phyloP scores from a whole-genome alignment of 352 stramenopile genomes.

The Elongisporangium undulatum region DNA sequence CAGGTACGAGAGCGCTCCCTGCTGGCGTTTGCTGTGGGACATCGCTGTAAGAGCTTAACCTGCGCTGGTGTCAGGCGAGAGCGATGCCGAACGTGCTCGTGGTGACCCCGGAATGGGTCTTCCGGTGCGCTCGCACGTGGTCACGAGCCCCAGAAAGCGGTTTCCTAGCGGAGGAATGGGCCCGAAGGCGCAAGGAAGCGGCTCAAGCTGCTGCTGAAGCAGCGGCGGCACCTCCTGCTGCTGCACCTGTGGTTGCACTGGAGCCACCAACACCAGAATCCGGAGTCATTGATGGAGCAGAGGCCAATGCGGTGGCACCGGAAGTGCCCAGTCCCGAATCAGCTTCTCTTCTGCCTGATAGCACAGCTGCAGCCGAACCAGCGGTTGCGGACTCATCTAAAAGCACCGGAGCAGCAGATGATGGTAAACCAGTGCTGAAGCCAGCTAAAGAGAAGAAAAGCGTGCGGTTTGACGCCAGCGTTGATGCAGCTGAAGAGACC shows the following conservation, averaged over 20 bases:
- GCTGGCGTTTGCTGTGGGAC: not conserved
- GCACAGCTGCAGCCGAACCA: constrained; percentile 13
- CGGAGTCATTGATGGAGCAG: not conserved
- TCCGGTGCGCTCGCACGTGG: constrained; percentile 77
- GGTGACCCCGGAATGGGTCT: constrained; percentile 76
- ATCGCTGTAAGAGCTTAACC: not conserved
- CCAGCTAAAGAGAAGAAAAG: constrained; percentile 32
- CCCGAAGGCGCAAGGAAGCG: constrained; percentile 26
- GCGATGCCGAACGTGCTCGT: constrained; percentile 52
- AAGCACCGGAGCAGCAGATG: not conserved
- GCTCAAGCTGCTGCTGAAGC: constrained; percentile 4
- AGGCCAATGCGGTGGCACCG: not conserved
- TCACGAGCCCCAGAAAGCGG: constrained; percentile 48
- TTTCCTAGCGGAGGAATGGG: constrained; percentile 67
- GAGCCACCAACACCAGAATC: not conserved
- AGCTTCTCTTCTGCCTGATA: constrained; percentile 6
- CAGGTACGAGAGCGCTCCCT: constrained; percentile 27
- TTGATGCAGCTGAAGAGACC: constrained; percentile 25
- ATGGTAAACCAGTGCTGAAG: not conserved
- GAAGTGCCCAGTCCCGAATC: not conserved
- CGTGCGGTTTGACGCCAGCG: constrained; percentile 53
- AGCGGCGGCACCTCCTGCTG: constrained; percentile 5
- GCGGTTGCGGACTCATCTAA: not conserved
- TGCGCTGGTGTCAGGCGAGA: constrained; percentile 33
- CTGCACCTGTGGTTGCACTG: not conserved